Evolutionary conservation across 2,329 filamentous ascomycete genomes (phyloP).

Genomic region (Xylariaceae sp.): DNA sequence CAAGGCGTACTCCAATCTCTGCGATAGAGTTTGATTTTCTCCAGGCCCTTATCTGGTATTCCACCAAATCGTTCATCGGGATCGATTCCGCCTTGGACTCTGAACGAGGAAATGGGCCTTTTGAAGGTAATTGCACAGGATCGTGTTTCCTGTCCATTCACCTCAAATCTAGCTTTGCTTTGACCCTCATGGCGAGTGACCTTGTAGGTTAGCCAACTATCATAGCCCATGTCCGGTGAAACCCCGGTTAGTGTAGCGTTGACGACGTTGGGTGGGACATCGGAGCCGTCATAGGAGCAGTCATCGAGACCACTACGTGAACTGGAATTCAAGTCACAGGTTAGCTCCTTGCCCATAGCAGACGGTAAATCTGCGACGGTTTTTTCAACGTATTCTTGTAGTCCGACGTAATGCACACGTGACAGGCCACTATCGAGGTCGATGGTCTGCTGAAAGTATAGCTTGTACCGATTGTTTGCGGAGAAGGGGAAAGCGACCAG

Average conservation of each 20-base stretch:
- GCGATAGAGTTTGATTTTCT: constrained; percentile 74
- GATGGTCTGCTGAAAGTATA: constrained; percentile 79
- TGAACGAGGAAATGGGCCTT: constrained; percentile 60
- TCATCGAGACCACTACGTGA: constrained; percentile 51
- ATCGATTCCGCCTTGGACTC: constrained; percentile 55
- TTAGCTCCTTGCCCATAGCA: constrained; percentile 56
- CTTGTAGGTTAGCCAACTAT: constrained; percentile 63
- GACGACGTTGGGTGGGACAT: constrained; percentile 59
- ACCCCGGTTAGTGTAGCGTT: constrained; percentile 40
- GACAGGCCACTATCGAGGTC: constrained; percentile 72
- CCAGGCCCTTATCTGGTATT: constrained; percentile 59
- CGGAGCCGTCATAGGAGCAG: constrained; percentile 66
- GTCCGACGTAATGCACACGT: constrained; percentile 63
- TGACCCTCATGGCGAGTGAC: constrained; percentile 40
- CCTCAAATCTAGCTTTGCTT: constrained; percentile 56
- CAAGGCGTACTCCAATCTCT: constrained; percentile 73
- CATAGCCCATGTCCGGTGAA: constrained; percentile 42
- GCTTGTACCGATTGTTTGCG: constrained; percentile 70
- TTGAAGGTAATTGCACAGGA: constrained; percentile 72
- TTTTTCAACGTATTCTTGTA: constrained; percentile 61
- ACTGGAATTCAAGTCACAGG: constrained; percentile 44
- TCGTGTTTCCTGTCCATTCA: constrained; percentile 72
- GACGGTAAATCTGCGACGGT: constrained; percentile 69
- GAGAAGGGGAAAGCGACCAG: constrained; percentile 87
- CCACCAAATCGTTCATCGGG: constrained; percentile 63